phyloP scores from a whole-genome alignment of 208 protist species.

The Trichomonas tenax region DNA sequence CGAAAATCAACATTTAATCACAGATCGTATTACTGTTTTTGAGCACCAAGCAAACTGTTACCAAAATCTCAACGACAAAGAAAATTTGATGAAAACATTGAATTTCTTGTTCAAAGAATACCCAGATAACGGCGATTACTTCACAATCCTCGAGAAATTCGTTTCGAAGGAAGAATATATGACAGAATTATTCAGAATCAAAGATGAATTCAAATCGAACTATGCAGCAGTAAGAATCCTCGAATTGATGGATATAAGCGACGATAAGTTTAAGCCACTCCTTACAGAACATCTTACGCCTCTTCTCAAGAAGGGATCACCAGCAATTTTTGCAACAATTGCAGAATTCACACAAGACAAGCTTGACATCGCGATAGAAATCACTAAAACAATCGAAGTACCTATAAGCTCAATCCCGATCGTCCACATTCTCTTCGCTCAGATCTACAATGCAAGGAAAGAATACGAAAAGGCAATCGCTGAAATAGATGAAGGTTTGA shows the following conservation, averaged over 20 bases:
- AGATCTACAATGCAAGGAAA: background rate
- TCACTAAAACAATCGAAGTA: background rate
- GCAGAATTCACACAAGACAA: background rate
- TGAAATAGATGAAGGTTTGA: background rate
- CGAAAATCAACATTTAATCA: background rate
- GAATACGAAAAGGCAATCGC: background rate
- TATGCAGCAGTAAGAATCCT: background rate
- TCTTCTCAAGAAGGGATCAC: background rate
- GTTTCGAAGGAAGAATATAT: background rate
- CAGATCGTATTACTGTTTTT: background rate
- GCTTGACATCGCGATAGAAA: background rate
- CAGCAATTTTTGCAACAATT: background rate
- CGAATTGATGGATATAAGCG: background rate
- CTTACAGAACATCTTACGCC: background rate
- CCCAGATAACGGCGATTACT: conserved; percentile 1
- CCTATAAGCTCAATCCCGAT: background rate
- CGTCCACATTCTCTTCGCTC: background rate
- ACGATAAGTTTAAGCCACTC: background rate
- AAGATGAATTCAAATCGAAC: background rate
- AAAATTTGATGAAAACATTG: background rate
- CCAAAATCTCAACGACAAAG: background rate
- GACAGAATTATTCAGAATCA: background rate
- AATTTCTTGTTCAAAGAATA: background rate
- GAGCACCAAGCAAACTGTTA: background rate
- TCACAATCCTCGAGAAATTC: background rate